Evolutionary conservation across 208 protist species (phyloP).

Genomic region (Crithidia brevicula): DNA sequence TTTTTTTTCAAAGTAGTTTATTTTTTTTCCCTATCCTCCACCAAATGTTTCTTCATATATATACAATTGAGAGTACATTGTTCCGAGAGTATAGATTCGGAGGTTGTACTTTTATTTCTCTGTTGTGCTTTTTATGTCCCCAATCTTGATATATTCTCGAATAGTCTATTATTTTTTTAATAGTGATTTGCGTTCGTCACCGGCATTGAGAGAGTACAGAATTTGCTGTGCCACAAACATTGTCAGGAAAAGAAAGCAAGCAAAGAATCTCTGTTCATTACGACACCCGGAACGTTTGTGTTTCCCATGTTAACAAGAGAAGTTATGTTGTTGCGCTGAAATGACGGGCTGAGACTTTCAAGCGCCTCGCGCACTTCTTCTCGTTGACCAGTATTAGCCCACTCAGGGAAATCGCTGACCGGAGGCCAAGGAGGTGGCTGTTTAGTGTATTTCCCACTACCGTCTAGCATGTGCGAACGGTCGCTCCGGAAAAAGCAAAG

Average conservation of each 20-base stretch:
- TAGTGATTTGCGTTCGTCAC: too few species aligned
- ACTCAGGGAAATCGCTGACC: conserved; percentile 18
- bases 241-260: conserved; percentile 7
- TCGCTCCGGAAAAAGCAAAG: conserved; percentile 44
- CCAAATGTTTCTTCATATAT: too few species aligned
- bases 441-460: conserved; percentile 16
- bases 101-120: too few species aligned
- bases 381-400: neutral
- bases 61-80: too few species aligned
- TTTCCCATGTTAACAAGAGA: conserved; percentile 52
- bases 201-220: neutral
- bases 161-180: too few species aligned
- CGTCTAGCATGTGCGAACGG: conserved; percentile 40
- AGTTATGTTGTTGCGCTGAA: conserved; percentile 36
- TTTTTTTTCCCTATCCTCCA: too few species aligned
- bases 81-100: too few species aligned
- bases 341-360: neutral
- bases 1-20: conserved; percentile 2
- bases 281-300: conserved; percentile 23
- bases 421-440: conserved; percentile 20
- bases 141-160: too few species aligned
- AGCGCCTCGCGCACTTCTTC: neutral
- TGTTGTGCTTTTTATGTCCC: too few species aligned
- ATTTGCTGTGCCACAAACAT: neutral
- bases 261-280: conserved; percentile 33